Percentiles rank a stretch among this genome's conserved stretches.
Conservation (phyloP, 305 asterid genomes). For the Solanum hybrid region DNA sequence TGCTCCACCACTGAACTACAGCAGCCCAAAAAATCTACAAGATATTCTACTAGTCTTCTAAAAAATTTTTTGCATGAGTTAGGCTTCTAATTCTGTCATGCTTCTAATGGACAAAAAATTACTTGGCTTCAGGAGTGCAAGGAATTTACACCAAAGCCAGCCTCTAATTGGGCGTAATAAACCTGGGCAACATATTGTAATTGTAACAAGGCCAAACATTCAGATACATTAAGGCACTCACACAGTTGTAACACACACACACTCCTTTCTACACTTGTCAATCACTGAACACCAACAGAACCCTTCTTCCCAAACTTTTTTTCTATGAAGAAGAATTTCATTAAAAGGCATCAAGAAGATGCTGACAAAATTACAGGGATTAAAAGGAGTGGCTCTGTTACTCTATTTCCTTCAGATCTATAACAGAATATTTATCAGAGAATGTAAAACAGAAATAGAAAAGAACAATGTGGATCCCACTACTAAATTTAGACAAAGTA, state of each 20-base stretch:
- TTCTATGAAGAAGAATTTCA: background rate
- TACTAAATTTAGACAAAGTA: background rate
- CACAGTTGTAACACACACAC: background rate
- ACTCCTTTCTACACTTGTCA: background rate
- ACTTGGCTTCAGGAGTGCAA: background rate
- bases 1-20: constrained; percentile 99
- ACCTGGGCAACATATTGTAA: background rate
- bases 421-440: background rate
- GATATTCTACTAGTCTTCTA: background rate
- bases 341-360: background rate
- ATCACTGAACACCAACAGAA: background rate
- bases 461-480: background rate
- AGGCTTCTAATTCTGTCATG: background rate
- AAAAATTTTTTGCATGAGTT: background rate
- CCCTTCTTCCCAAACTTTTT: background rate
- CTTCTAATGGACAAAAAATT: background rate
- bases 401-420: background rate
- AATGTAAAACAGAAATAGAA: background rate
- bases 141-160: background rate
- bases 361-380: background rate
- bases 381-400: background rate
- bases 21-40: constrained; percentile 23
- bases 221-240: background rate
- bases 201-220: background rate
- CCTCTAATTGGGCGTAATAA: background rate